These are phyloP conservation scores for Pseudonitzschia multiseries DNA, from an alignment of 108 stramenopile genomes.

Conservation along the genomic window DNA sequence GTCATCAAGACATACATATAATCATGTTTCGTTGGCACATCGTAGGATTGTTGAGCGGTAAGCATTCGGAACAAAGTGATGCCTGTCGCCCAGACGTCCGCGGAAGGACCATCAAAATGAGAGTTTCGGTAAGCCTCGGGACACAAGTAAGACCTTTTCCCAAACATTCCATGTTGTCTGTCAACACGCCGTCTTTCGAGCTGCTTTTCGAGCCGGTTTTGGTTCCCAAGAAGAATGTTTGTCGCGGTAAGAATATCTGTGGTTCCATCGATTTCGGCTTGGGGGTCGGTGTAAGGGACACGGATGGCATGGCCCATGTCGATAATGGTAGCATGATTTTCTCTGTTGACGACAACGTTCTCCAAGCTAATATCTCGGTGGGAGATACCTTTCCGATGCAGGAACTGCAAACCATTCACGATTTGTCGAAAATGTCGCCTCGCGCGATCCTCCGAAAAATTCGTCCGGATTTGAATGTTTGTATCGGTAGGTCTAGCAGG, in stretches of 20 bases:
- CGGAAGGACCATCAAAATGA: conserved; percentile 76
- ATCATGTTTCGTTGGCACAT: too few relatives aligned
- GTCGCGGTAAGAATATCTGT: conserved; percentile 44
- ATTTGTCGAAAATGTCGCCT: conserved; percentile 70
- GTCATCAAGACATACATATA: too few relatives aligned
- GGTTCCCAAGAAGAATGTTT: conserved; percentile 34
- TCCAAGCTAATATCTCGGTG: conserved; percentile 68
- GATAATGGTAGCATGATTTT: conserved; percentile 35
- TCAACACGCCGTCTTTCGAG: neutral
- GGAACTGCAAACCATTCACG: conserved; percentile 56
- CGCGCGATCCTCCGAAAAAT: conserved; percentile 46
- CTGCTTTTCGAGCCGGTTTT: conserved; percentile 40
- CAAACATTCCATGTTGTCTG: conserved; percentile 38
- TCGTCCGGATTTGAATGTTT: too few relatives aligned
- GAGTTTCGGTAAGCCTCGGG: conserved; percentile 58
- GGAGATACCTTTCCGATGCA: conserved; percentile 52
- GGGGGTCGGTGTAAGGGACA: conserved; percentile 46
- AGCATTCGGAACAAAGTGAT: conserved; percentile 87
- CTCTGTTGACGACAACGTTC: conserved; percentile 49
- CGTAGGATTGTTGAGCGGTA: conserved; percentile 80
- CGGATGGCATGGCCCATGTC: conserved; percentile 76
- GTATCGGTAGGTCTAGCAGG: too few relatives aligned
- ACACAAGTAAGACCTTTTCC: conserved; percentile 80
- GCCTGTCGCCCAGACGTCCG: conserved; percentile 89
- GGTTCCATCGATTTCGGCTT: conserved; percentile 6